A percentile compares a stretch with the other conserved stretches of the same genome.
These are phyloP conservation scores for Hypoxylon intermedium DNA, from an alignment of 495 filamentous ascomycete genomes.

Conservation along the genomic window DNA sequence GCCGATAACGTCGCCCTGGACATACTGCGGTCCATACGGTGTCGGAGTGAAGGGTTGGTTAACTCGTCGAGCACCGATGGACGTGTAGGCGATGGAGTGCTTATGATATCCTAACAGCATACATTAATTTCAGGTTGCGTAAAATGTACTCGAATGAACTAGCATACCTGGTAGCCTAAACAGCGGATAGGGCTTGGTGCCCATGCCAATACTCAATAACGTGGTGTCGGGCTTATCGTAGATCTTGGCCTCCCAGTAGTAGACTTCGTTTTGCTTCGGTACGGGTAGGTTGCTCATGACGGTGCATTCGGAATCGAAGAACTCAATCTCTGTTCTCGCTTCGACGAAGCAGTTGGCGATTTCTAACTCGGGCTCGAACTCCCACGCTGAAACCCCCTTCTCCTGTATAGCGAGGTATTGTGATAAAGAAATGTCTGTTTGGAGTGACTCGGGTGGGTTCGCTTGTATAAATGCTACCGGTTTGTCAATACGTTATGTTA, in stretches of 20 bases:
- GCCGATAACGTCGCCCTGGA: constrained; percentile 94
- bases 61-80: constrained; percentile 81
- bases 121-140: neutral
- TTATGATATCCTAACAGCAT: constrained; percentile 78
- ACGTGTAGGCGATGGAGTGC: constrained; percentile 87
- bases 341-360: constrained; percentile 99
- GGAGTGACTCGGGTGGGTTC: constrained; percentile 92
- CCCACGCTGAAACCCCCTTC: constrained; percentile 98
- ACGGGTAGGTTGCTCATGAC: constrained; percentile 96
- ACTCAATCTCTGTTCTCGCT: constrained; percentile 94
- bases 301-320: constrained; percentile 96
- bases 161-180: constrained; percentile 89
- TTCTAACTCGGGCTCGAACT: constrained; percentile 96
- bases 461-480: constrained; percentile 84
- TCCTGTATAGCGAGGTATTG: constrained; percentile 98
- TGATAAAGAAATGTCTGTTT: constrained; percentile 96
- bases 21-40: constrained; percentile 79
- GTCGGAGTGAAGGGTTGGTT: constrained; percentile 88
- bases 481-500: constrained; percentile 26
- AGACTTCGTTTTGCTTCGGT: constrained; percentile 98
- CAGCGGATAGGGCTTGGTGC: constrained; percentile 94
- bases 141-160: constrained; percentile 10
- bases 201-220: constrained; percentile 84
- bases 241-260: constrained; percentile 99
- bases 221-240: constrained; percentile 95